Percentiles rank a stretch among this genome's conserved stretches.
Evolutionary conservation across 805 yeast species (phyloP).

Genomic region (Hanseniaspora lindneri): DNA sequence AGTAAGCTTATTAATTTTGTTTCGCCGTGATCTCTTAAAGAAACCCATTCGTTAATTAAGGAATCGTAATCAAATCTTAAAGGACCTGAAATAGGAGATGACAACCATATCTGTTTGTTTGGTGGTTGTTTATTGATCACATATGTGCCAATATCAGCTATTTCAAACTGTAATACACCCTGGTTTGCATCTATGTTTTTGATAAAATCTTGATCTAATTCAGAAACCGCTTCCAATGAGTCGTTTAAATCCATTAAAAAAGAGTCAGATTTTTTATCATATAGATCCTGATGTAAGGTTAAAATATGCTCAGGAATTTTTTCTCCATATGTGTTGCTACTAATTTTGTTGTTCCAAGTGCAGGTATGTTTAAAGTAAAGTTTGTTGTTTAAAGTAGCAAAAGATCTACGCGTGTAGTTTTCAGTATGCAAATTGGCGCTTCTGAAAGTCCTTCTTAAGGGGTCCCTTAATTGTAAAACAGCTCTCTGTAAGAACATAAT

Average conservation of each 20-base stretch:
- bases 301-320: slow-evolving; percentile 42
- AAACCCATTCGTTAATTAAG: slow-evolving; percentile 66
- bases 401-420: not conserved
- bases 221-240: slow-evolving; percentile 56
- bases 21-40: slow-evolving; percentile 49
- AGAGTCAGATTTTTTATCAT: slow-evolving; percentile 51
- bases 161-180: slow-evolving; percentile 69
- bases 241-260: slow-evolving; percentile 60
- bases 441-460: no score
- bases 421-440: not conserved
- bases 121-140: slow-evolving; percentile 97
- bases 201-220: slow-evolving; percentile 51
- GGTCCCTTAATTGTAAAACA: no score
- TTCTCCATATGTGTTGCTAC: slow-evolving; percentile 19
- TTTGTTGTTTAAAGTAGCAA: not conserved
- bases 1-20: slow-evolving; percentile 39
- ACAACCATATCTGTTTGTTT: slow-evolving; percentile 89
- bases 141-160: slow-evolving; percentile 69
- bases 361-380: not conserved
- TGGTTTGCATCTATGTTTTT: slow-evolving; percentile 55
- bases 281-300: slow-evolving; percentile 39
- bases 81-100: slow-evolving; percentile 90
- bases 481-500: no score
- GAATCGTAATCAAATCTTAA: slow-evolving; percentile 55
- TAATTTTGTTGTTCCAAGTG: not conserved